A percentile compares a stretch with the other conserved stretches of the same genome.
Conservation (phyloP, 345 rosid species). For the Eucalyptus pauciflora region DNA sequence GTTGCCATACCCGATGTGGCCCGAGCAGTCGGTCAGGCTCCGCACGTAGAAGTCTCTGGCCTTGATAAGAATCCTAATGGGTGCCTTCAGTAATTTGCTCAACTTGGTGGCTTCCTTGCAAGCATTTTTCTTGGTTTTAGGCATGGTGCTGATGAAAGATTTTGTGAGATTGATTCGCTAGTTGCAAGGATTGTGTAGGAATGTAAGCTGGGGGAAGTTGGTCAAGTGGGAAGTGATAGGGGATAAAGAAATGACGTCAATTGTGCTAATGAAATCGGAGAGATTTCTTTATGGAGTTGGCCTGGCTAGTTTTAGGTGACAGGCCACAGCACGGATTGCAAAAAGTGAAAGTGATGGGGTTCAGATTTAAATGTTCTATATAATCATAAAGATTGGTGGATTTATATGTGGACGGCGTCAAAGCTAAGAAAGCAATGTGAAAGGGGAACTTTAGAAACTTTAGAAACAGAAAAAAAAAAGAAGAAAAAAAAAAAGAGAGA, state of each 20-base stretch:
- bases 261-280: not conserved
- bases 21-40: constrained; percentile 53
- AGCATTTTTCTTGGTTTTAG: not conserved
- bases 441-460: not conserved
- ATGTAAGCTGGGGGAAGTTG: not conserved
- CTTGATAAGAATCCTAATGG: constrained; percentile 26
- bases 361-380: not conserved
- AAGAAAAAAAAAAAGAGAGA: not conserved
- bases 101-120: not conserved
- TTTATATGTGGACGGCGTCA: not conserved
- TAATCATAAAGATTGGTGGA: not conserved
- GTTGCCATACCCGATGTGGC: constrained; percentile 8
- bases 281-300: not conserved
- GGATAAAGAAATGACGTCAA: not conserved
- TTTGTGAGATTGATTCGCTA: not conserved
- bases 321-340: not conserved
- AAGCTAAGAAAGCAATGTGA: not conserved
- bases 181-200: not conserved
- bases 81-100: constrained; percentile 27
- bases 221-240: not conserved
- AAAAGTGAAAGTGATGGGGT: not conserved
- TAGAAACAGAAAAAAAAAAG: no score
- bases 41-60: constrained; percentile 48
- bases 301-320: not conserved
- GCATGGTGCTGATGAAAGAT: not conserved